Base-by-base conservation (phyloP, 73 alveolate genomes). In the Diophrys sp. region DNA sequence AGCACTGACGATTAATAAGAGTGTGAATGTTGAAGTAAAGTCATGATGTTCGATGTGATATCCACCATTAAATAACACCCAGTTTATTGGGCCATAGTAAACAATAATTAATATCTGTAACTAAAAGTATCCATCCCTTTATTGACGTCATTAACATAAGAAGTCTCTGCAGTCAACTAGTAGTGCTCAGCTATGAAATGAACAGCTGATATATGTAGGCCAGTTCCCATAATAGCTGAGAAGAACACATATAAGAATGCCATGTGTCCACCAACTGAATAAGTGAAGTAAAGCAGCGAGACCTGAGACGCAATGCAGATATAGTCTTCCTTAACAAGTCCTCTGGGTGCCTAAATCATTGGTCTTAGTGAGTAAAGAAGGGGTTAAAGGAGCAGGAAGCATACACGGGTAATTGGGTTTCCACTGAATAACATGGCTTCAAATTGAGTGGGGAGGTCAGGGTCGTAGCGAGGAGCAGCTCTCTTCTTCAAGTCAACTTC, bases 11-110 rank as follows among this genome's bases (percentile, higher is more conserved):
- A n/a, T n/a, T n/a, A n/a, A n/a, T n/a, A n/a, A n/a, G n/a, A n/a
- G n/a, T n/a, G n/a, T n/a, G n/a, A n/a, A n/a, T n/a, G n/a, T n/a
- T n/a, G n/a, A n/a, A n/a, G n/a, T n/a, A n/a, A n/a, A n/a, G 70
- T 89, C 96, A 74, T 89, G 96, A 56, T 89, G 96, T 31, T 89
- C 96, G 5, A 82, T 70, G 70, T 89, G 96, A 75, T 89, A 89
- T 24, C 96, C 96, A 24, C 89, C 80, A 56, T 89, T 89, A 23
- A 74, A 81, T 56, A 79, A 34, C 23, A 89, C 76, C 32, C 73
- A 57, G 55, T 89, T 89, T 0, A 78, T 53, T 24, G 85, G 78
- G n/a, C 96, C 96, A 28, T 85, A 77, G 75, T 89, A n/a, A n/a
- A n/a, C n/a, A n/a, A n/a, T n/a, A n/a, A n/a, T n/a, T n/a, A n/a